A percentile compares a stretch with the other conserved stretches of the same genome.
Conservation (phyloP, 2,329 filamentous ascomycete species). For the Aaosphaeria arxii region DNA sequence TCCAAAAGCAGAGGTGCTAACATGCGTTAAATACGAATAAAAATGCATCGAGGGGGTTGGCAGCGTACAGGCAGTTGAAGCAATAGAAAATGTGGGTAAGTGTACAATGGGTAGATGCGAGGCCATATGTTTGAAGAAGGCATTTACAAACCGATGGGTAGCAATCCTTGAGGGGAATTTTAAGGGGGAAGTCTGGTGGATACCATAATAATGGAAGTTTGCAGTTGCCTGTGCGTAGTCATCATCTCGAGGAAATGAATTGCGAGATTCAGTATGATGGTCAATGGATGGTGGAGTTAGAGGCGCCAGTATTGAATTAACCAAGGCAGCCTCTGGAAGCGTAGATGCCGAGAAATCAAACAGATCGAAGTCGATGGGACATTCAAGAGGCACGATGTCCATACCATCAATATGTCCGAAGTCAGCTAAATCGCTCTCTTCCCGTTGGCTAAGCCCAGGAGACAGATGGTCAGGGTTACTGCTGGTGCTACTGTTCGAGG, state of each 20-base stretch:
- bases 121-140: neutral
- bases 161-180: neutral
- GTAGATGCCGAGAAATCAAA: too few relatives aligned
- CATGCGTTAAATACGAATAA: neutral
- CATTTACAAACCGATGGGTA: neutral
- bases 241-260: neutral
- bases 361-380: too few relatives aligned
- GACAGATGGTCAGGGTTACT: too few relatives aligned
- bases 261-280: too few relatives aligned
- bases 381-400: too few relatives aligned
- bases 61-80: neutral
- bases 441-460: too few relatives aligned
- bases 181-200: neutral
- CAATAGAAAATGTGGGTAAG: neutral
- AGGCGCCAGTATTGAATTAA: too few relatives aligned
- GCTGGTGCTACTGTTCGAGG: too few relatives aligned
- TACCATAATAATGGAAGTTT: neutral
- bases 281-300: too few relatives aligned
- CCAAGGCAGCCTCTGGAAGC: too few relatives aligned
- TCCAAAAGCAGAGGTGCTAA: conserved; percentile 1
- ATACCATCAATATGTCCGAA: too few relatives aligned
- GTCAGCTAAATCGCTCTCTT: too few relatives aligned
- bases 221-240: neutral
- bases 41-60: neutral
- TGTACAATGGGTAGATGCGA: neutral